Conservation (phyloP, 441 rosid species). For the Metrosideros polymorpha region DNA sequence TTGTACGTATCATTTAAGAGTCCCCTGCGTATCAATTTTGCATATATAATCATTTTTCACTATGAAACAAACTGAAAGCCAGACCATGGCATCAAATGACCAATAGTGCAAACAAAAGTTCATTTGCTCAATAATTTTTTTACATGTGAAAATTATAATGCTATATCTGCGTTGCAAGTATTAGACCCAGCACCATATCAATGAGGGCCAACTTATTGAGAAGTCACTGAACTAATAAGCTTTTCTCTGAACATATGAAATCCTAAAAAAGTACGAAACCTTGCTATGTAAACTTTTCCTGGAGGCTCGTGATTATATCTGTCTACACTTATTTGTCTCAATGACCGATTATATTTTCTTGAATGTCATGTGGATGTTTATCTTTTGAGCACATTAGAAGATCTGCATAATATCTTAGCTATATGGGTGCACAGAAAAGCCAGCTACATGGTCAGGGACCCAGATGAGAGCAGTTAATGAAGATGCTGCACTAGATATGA, state of each 20-base stretch:
- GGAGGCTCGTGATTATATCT: neutral
- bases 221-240: neutral
- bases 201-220: neutral
- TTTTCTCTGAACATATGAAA: neutral
- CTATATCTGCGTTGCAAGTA: neutral
- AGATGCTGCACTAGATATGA: neutral
- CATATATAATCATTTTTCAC: neutral
- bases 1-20: slow-evolving; percentile 88
- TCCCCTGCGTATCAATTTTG: slow-evolving; percentile 52
- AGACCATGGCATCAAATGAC: neutral
- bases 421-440: neutral
- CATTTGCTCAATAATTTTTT: neutral
- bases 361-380: neutral
- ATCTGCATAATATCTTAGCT: neutral
- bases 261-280: neutral
- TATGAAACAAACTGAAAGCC: neutral
- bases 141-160: neutral
- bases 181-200: neutral
- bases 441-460: neutral
- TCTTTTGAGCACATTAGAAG: neutral
- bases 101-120: neutral
- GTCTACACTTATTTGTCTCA: neutral
- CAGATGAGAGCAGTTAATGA: neutral
- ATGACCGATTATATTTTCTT: neutral
- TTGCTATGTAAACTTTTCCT: neutral